Evolutionary conservation across 352 stramenopile species (phyloP), one percentile per base, ranked within the genome.

Genomic region (Phytophthora sp.): DNA sequence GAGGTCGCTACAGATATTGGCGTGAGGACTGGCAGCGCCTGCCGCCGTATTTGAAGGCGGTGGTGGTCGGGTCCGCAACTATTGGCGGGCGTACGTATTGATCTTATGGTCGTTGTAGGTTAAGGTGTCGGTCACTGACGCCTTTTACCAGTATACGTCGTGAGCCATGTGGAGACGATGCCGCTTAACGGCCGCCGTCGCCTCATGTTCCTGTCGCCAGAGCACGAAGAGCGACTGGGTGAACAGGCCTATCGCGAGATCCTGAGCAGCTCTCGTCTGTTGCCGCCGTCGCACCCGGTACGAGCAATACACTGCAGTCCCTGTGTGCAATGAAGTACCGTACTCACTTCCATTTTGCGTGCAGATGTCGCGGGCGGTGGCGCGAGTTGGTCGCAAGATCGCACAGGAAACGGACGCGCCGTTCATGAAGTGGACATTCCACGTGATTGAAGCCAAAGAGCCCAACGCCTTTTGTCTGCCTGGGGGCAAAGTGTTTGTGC

Each of bases 381-480:
- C 63, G 21, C 79, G 79, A 47, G 79, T 93, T 9, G 84, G 84
- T 1, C 54, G 39, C 18, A 83, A 87, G 51, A 89, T 93, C 46
- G 63, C 69, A 3, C 42, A 76, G 41, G 69, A 85, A 51, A 66
- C 82, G 15, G 57, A 76, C 16, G 71, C 71, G 9, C 58, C 74
- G 23, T 73, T 67, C 55, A 88, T 93, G 71, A 86, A 88, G 54
- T 93, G 84, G 84, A 72, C 77, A 51, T 92, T 92, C 50, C 78
- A 88, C 42, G 81, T 90, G 41, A 80, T 92, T 24, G 74, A 88
- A 29, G 75, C 79, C 15, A 75, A 77, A 31, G 81, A 90, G 57
- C 81, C 84, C 4, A 92, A 92, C 50, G 84, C 84, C 33, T 92
- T 92, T 49, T 92, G 84, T 42, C 63, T 92, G 18, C 81, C 84